These are phyloP conservation scores for Malassezia globosa DNA, from an alignment of 1,284 basidiomycete genomes.

Conservation along the genomic window DNA sequence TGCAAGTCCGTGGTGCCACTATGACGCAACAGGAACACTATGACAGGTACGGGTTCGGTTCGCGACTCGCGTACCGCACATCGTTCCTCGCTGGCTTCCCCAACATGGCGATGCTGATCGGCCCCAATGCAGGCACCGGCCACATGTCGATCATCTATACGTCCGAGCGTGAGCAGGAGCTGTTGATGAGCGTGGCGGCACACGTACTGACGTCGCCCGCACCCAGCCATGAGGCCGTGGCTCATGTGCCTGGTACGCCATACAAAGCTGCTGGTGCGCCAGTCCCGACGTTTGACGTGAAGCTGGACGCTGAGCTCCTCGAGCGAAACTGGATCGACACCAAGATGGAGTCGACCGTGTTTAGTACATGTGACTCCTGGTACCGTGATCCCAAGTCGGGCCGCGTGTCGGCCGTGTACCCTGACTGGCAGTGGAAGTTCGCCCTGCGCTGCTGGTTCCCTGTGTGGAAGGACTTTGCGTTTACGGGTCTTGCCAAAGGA, in stretches of 20 bases:
- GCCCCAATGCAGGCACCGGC: slow-evolving; percentile 39
- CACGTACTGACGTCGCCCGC: slow-evolving; percentile 24
- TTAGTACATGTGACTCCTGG: slow-evolving; percentile 33
- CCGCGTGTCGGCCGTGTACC: slow-evolving; percentile 34
- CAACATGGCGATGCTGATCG: slow-evolving; percentile 37
- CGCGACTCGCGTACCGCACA: slow-evolving; percentile 31
- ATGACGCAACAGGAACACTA: slow-evolving; percentile 33
- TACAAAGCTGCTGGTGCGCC: background rate
- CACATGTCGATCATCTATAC: slow-evolving; percentile 38
- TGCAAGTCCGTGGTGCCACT: slow-evolving; percentile 27
- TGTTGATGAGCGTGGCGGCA: slow-evolving; percentile 26
- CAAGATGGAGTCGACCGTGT: slow-evolving; percentile 31
- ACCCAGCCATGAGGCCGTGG: slow-evolving; percentile 21
- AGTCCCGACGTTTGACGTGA: slow-evolving; percentile 33
- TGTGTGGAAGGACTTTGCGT: slow-evolving; percentile 31
- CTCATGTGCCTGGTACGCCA: slow-evolving; percentile 24
- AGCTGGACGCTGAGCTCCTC: slow-evolving; percentile 32
- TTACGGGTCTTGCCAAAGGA: slow-evolving; percentile 22
- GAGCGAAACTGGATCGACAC: slow-evolving; percentile 41
- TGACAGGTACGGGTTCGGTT: slow-evolving; percentile 32
- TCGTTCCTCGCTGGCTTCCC: slow-evolving; percentile 36
- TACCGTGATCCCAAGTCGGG: slow-evolving; percentile 33
- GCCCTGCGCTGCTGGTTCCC: slow-evolving; percentile 27
- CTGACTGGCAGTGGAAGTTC: slow-evolving; percentile 37
- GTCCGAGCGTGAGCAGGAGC: slow-evolving; percentile 31